These are phyloP conservation scores for Pisolithus microcarpus DNA, from an alignment of 768 basidiomycete species.

Conservation along the genomic window DNA sequence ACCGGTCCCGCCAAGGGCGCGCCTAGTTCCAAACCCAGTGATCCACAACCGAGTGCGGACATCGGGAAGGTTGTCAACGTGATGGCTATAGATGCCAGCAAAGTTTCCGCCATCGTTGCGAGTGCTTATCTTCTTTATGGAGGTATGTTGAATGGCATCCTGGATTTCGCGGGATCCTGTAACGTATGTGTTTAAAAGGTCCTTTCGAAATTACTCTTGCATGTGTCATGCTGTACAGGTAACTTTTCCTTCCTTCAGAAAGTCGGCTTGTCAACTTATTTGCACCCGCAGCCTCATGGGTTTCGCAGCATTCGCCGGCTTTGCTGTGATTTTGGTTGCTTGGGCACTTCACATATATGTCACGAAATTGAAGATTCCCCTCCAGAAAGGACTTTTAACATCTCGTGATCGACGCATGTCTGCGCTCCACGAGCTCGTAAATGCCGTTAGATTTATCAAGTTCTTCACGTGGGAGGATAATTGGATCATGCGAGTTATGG, in stretches of 20 bases:
- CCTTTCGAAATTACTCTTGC: constrained; percentile 72
- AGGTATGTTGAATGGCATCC: constrained; percentile 26
- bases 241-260: not conserved
- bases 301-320: constrained; percentile 40
- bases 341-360: constrained; percentile 36
- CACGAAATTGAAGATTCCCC: constrained; percentile 31
- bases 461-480: constrained; percentile 38
- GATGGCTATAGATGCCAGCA: constrained; percentile 75
- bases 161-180: not conserved
- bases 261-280: not conserved
- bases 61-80: constrained; percentile 86
- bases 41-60: constrained; percentile 73
- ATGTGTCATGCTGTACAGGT: constrained; percentile 15
- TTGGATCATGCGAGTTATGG: constrained; percentile 35
- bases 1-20: constrained; percentile 16
- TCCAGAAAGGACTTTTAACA: constrained; percentile 26
- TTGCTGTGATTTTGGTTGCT: constrained; percentile 33
- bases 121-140: constrained; percentile 61
- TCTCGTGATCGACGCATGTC: constrained; percentile 39
- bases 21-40: constrained; percentile 17
- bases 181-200: constrained; percentile 29
- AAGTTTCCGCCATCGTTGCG: constrained; percentile 48
- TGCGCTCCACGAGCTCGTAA: constrained; percentile 40
- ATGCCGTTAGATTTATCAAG: constrained; percentile 36
- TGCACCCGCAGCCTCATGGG: constrained; percentile 33